phyloP scores from a whole-genome alignment of 177 flowering plant genomes.

The Vitis hybrid region DNA sequence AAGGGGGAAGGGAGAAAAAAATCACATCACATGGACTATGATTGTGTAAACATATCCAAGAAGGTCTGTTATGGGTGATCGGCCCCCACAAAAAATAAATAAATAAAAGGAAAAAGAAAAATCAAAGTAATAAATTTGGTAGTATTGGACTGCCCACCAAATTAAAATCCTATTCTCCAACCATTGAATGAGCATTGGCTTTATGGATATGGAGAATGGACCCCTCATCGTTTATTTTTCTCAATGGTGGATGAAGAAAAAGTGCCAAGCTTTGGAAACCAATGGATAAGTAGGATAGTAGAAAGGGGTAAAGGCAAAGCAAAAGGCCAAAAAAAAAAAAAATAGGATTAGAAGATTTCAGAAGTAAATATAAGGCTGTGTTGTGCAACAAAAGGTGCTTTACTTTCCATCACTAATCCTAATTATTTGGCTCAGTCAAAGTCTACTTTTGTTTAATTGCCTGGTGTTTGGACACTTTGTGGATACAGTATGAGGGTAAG shows the following conservation, averaged over 20 bases:
- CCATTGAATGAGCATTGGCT: conserved; percentile 13
- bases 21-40: no score
- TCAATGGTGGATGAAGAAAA: conserved; percentile 16
- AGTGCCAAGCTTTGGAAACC: not conserved
- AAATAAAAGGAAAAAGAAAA: no score
- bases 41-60: no score
- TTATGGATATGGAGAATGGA: conserved; percentile 4
- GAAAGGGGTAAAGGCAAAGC: not conserved
- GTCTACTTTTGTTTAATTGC: not conserved
- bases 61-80: no score
- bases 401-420: conserved; percentile 12
- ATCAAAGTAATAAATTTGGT: not conserved
- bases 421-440: conserved; percentile 15
- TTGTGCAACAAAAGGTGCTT: conserved; percentile 21
- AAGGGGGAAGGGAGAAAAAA: no score
- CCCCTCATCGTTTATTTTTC: not conserved
- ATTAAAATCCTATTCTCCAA: not conserved
- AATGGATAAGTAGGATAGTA: conserved; percentile 2
- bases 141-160: not conserved
- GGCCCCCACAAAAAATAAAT: no score
- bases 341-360: not conserved
- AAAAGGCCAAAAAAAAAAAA: not conserved
- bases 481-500: no score
- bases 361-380: not conserved
- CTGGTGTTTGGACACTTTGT: not conserved